Base-by-base conservation (phyloP, 371 early-diverging fungal species). In the Zopfochytrium polystomum region DNA sequence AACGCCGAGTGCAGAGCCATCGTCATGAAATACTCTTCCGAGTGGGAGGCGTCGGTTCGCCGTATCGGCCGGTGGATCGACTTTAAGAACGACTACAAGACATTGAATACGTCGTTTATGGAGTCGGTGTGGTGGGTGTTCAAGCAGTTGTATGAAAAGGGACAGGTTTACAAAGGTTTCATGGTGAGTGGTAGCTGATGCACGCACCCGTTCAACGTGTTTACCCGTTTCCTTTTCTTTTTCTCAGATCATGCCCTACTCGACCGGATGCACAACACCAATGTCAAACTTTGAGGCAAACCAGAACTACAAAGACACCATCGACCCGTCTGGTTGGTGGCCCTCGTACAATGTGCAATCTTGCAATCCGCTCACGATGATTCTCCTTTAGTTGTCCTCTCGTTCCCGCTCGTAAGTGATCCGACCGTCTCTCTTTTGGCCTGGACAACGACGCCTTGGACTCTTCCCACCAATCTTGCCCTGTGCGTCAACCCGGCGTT, bases 401-500 rank as follows among this genome's bases (percentile, higher is more conserved):
- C 93, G n/a, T 97, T 99, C 85, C 97, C 99, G 53, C 83, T 93
- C 51, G 68, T 86, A 48, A 78, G 77, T 32, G 96, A 96, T 49
- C 88, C 92, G 20, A 66, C 81, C 1, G 88, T 90, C 22, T 74
- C 85, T 34, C 72, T 99, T 57, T 80, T 99, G 32, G 97, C 97
- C 2, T 99, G 99, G 99, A 99, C 99, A 25, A 99, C 99, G 46
- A 99, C 99, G 3, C 99, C 99, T 34, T 99, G 99, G 99, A 99
- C 99, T 18, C 78, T 99, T 55, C 99, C 99, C 30, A 88, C 91
- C 70, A 98, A 99, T 80, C 78, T 96, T 77, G 99, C 90, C 49
- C 83, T 99, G 1, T 89, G 90, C 72, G 94, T 99, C 99, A n/a
- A n/a, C n/a, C n/a, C n/a, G n/a, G n/a, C n/a, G n/a, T n/a, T n/a